Percentiles rank a stretch among this genome's conserved stretches.
Conservation (phyloP, 2,329 filamentous ascomycete species). For the Drechslerella dactyloides region DNA sequence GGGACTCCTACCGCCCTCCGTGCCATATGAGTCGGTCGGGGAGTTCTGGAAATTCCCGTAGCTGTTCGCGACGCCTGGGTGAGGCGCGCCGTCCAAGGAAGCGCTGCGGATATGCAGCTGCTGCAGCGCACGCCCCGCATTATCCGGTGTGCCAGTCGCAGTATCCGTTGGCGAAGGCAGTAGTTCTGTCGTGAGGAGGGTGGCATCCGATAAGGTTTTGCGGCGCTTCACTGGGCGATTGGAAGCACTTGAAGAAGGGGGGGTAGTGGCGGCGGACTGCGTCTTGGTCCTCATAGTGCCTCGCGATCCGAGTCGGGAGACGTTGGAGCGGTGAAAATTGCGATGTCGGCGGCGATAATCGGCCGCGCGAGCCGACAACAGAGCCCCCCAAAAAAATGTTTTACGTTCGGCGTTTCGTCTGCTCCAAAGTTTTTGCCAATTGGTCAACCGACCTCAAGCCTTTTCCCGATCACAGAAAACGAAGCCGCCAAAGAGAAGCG, state of each 20-base stretch:
- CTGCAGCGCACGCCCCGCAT: slow-evolving; percentile 38
- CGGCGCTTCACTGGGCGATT: slow-evolving; percentile 50
- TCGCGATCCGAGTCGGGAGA: slow-evolving; percentile 48
- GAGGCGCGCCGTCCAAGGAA: slow-evolving; percentile 26
- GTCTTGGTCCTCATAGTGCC: slow-evolving; percentile 50
- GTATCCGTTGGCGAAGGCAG: slow-evolving; percentile 43
- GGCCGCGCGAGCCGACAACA: slow-evolving; percentile 22
- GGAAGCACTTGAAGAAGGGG: slow-evolving; percentile 47
- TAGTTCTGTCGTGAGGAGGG: slow-evolving; percentile 32
- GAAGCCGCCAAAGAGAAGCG: slow-evolving; percentile 24
- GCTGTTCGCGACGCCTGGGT: slow-evolving; percentile 35
- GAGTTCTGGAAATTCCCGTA: slow-evolving; percentile 48
- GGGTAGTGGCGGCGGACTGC: slow-evolving; percentile 46
- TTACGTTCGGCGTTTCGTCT: slow-evolving; percentile 14
- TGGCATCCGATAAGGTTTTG: slow-evolving; percentile 46
- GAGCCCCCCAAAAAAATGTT: slow-evolving; percentile 16
- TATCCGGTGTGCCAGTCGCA: slow-evolving; percentile 35
- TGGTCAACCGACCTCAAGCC: slow-evolving; percentile 38
- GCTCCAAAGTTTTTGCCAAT: slow-evolving; percentile 28
- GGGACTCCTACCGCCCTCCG: slow-evolving; percentile 44
- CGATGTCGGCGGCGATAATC: slow-evolving; percentile 48
- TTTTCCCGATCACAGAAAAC: slow-evolving; percentile 24
- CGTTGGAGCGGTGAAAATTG: slow-evolving; percentile 46
- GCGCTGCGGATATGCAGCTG: slow-evolving; percentile 42
- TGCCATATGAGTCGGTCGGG: slow-evolving; percentile 49